Evolutionary conservation across 2,329 filamentous ascomycete genomes (phyloP).

Genomic region (Leptographium procerum): DNA sequence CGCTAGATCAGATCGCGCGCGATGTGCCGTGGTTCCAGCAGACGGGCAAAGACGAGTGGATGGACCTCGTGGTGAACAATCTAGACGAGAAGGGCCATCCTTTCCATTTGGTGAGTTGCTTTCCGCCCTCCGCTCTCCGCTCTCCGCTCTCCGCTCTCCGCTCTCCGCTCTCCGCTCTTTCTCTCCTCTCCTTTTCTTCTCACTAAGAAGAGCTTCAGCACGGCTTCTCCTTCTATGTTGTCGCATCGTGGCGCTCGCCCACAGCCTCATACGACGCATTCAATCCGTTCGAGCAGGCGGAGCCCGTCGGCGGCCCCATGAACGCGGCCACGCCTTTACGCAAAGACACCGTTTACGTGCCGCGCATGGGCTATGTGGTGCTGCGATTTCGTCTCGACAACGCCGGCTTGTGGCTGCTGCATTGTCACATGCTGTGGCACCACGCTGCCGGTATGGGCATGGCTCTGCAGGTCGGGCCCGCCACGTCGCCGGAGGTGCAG

Average conservation of each 20-base stretch:
- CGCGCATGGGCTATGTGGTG: constrained; percentile 8
- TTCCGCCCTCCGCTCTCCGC: background rate
- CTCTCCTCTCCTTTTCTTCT: background rate
- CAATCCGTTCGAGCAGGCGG: constrained; percentile 9
- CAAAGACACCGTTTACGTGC: constrained; percentile 14
- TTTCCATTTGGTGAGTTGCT: constrained; percentile 3
- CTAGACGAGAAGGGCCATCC: constrained; percentile 7
- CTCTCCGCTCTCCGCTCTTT: no score
- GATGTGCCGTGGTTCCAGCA: constrained; percentile 8
- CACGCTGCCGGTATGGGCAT: constrained; percentile 7
- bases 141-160: no score
- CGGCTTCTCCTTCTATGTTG: constrained; percentile 7
- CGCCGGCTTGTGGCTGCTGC: constrained; percentile 11
- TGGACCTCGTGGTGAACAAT: constrained; percentile 54
- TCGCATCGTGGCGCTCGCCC: constrained; percentile 6
- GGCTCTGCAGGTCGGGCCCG: background rate
- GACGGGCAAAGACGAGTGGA: constrained; percentile 13
- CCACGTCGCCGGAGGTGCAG: background rate
- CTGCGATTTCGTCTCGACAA: constrained; percentile 9
- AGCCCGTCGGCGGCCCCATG: constrained; percentile 2
- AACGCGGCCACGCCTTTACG: constrained; percentile 5
- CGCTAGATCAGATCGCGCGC: constrained; percentile 4
- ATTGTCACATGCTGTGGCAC: constrained; percentile 11
- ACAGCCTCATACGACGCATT: constrained; percentile 8
- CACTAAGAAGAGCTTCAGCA: background rate